A percentile compares a stretch with the other conserved stretches of the same genome.
Conservation (phyloP, 495 filamentous ascomycete genomes). For the Penicillium ucsense region DNA sequence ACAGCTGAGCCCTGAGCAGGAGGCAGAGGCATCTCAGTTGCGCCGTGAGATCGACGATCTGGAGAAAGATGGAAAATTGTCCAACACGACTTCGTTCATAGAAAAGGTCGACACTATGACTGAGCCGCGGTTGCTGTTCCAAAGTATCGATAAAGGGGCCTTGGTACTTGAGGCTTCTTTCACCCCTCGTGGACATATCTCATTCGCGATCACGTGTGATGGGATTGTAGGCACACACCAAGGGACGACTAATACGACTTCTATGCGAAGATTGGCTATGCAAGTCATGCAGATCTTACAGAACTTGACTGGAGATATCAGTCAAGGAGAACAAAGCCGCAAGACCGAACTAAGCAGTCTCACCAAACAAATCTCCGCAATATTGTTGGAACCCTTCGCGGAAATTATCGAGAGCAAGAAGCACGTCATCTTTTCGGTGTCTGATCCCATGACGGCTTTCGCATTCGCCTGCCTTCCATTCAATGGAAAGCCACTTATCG, state of each 20-base stretch:
- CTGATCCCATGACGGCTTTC: slow-evolving; percentile 20
- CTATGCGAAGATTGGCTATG: slow-evolving; percentile 14
- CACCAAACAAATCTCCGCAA: slow-evolving; percentile 7
- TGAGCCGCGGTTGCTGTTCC: slow-evolving; percentile 9
- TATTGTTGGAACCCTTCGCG: slow-evolving; percentile 13
- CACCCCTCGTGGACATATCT: slow-evolving; percentile 8
- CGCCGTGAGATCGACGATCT: slow-evolving; percentile 8
- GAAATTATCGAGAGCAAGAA: slow-evolving; percentile 14
- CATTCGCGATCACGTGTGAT: slow-evolving; percentile 15
- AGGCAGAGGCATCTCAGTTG: slow-evolving; percentile 11
- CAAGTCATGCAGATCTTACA: slow-evolving; percentile 14
- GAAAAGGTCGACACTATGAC: slow-evolving; percentile 13
- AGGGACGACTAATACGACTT: not conserved
- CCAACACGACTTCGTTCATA: slow-evolving; percentile 15
- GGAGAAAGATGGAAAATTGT: slow-evolving; percentile 10
- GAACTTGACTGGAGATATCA: slow-evolving; percentile 11
- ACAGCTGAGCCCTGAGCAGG: slow-evolving; percentile 7
- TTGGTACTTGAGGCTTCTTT: slow-evolving; percentile 18
- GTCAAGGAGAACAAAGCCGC: slow-evolving; percentile 8
- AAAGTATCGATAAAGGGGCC: slow-evolving; percentile 11
- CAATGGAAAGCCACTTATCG: slow-evolving; percentile 14
- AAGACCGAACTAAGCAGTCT: slow-evolving; percentile 8
- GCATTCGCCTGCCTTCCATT: slow-evolving; percentile 16
- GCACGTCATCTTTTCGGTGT: slow-evolving; percentile 20
- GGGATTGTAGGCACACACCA: slow-evolving; percentile 11